A percentile compares a stretch with the other conserved stretches of the same genome.
phyloP scores from a whole-genome alignment of 148 eudicot genomes.

The Fagopyrum homotropicum region DNA sequence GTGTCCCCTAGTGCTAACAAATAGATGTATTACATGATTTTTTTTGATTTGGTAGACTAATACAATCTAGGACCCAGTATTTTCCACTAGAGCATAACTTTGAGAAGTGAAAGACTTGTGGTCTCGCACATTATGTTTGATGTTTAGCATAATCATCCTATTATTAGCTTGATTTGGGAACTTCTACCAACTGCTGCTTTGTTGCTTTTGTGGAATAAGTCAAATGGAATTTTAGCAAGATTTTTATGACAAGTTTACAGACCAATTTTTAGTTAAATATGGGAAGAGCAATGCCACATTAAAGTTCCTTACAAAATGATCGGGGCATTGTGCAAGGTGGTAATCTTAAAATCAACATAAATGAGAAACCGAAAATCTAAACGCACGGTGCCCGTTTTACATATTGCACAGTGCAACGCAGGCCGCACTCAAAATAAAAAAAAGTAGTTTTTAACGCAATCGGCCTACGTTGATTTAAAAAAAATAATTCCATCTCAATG shows the following conservation, averaged over 20 bases:
- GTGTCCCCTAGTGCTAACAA: neutral
- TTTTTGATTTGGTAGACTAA: neutral
- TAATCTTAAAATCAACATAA: neutral
- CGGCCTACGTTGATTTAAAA: too few species aligned
- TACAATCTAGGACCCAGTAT: neutral
- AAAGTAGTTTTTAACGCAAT: too few species aligned
- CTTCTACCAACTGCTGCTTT: neutral
- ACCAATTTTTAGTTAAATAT: neutral
- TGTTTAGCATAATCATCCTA: neutral
- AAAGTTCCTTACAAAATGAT: neutral
- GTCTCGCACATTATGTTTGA: neutral
- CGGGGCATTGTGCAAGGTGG: neutral
- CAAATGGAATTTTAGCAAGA: neutral
- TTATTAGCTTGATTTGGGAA: neutral
- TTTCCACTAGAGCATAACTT: neutral
- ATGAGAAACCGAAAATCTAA: neutral
- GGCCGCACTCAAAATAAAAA: too few species aligned
- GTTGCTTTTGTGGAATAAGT: neutral
- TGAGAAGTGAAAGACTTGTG: neutral
- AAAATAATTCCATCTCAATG: too few species aligned
- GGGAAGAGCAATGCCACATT: neutral
- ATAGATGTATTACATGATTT: neutral
- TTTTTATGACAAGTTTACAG: neutral
- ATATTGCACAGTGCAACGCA: too few species aligned
- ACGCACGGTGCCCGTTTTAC: too few species aligned